A percentile compares a stretch with the other conserved stretches of the same genome.
Evolutionary conservation across 495 filamentous ascomycete genomes (phyloP).

Genomic region (Aspergillus mulundensis): DNA sequence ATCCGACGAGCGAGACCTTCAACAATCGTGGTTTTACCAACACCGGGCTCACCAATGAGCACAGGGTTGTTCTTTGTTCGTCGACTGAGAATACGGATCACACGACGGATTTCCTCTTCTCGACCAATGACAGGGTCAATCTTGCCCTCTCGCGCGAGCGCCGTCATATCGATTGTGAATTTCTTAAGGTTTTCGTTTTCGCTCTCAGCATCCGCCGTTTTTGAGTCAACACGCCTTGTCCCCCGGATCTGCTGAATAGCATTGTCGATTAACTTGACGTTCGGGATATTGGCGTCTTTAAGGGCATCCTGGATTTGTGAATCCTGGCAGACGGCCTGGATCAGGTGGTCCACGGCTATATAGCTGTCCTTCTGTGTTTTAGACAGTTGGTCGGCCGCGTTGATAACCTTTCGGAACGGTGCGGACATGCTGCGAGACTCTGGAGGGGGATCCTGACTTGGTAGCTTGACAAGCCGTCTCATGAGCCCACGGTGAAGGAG

Average conservation of each 20-base stretch:
- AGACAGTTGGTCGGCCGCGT: constrained; percentile 81
- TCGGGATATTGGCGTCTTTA: constrained; percentile 86
- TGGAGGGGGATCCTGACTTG: constrained; percentile 91
- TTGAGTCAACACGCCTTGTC: constrained; percentile 86
- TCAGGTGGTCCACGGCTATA: constrained; percentile 91
- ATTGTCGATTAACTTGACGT: constrained; percentile 80
- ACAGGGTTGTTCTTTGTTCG: constrained; percentile 99
- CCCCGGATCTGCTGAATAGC: constrained; percentile 87
- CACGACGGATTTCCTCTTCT: constrained; percentile 93
- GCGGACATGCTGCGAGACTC: constrained; percentile 79
- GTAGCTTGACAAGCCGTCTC: constrained; percentile 83
- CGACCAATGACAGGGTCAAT: constrained; percentile 97
- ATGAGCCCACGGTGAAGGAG: constrained; percentile 82
- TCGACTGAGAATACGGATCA: constrained; percentile 87
- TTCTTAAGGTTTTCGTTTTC: constrained; percentile 94
- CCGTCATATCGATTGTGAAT: constrained; percentile 96
- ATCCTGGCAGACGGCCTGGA: constrained; percentile 78
- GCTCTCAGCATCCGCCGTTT: constrained; percentile 85
- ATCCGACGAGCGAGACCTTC: constrained; percentile 95
- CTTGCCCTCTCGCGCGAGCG: constrained; percentile 90
- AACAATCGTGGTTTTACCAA: constrained; percentile 96
- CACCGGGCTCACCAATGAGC: constrained; percentile 92
- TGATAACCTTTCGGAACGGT: constrained; percentile 72
- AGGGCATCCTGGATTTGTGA: constrained; percentile 64
- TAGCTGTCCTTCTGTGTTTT: constrained; percentile 95